Base-by-base conservation (phyloP, 805 yeast species). In the Candida maris region DNA sequence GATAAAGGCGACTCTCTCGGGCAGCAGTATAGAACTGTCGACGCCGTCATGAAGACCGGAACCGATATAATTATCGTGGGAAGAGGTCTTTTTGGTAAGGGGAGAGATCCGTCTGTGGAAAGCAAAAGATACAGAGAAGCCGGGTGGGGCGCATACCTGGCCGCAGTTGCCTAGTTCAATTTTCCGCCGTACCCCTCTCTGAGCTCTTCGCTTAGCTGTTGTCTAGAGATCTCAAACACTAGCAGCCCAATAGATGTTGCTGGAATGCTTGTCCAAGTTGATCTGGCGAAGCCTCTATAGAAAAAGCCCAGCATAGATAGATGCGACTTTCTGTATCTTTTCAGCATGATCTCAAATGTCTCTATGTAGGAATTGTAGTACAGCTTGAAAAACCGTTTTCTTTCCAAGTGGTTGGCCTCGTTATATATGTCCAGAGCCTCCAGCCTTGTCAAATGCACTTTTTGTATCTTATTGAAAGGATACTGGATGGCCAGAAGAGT, bases 51-150 rank as follows among this genome's bases (percentile, higher is more conserved):
- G 9, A 56, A 75, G 10, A 77, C 83, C 1, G 97, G 97, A n/a
- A 74, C 95, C 2, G 99, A 93, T 60, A 75, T 93, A 34, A 89
- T 93, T 41, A 93, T 93, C 59, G 99, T 93, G n/a, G 99, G 99
- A 8, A 78, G 99, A 64, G 99, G 99, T 0, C 70, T 93, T 38
- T 88, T 85, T 59, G 97, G 93, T 10, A 85, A 87, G 54, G 96
- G 95, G 15, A 80, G 97, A 65, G 95, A 91, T 57, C 95, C 97
- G 5, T 70, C 69, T 2, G 83, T 68, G 10, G 96, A 93, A 64
- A 94, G 96, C 28, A 75, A 79, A 54, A 75, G 99, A 54, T 93
- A 93, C 63, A 78, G 83, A 63, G 73, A 75, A 38, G 97, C 97
- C 12, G 97, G 97, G 4, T 93, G 99, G 99, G 72, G 75, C 19